Evolutionary conservation across 1,139 yeast genomes (phyloP).

Genomic region (Diutina sp.): DNA sequence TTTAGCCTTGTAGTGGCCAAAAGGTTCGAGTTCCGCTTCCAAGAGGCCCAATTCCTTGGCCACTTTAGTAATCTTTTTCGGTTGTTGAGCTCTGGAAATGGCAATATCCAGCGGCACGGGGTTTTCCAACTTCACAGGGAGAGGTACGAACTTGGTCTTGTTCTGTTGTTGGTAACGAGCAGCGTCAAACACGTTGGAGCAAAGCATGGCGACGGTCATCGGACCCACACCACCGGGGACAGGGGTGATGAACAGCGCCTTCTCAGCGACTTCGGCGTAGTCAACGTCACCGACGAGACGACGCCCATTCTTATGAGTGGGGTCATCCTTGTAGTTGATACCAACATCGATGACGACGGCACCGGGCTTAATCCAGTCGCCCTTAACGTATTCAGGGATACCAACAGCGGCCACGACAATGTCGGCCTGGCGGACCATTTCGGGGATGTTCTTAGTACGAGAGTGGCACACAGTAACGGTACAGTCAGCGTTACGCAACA

Average conservation of each 20-base stretch:
- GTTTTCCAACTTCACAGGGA: constrained; percentile 47
- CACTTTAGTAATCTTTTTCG: constrained; percentile 70
- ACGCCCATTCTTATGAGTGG: constrained; percentile 68
- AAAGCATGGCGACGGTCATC: constrained; percentile 95
- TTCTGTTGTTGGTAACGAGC: constrained; percentile 46
- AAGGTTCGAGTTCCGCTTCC: constrained; percentile 77
- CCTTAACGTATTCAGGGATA: constrained; percentile 67
- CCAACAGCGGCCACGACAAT: constrained; percentile 92
- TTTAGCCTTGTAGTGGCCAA: constrained; percentile 89
- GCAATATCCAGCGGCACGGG: constrained; percentile 95
- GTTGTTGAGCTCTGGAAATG: constrained; percentile 81
- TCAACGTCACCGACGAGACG: constrained; percentile 93
- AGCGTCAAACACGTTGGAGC: constrained; percentile 75
- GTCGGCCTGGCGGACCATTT: constrained; percentile 62
- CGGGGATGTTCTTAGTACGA: constrained; percentile 55
- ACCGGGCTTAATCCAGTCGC: constrained; percentile 78
- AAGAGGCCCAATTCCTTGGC: constrained; percentile 80
- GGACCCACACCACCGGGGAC: constrained; percentile 99
- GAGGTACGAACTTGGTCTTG: constrained; percentile 41
- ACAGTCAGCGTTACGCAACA: constrained; percentile 65
- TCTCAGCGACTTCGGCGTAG: constrained; percentile 38
- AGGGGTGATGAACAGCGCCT: constrained; percentile 76
- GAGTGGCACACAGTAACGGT: constrained; percentile 83
- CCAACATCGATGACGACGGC: constrained; percentile 94
- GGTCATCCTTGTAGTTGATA: constrained; percentile 71